Evolutionary conservation across 2,329 filamentous ascomycete genomes (phyloP).

Genomic region (Plectosphaerella cucumerina): DNA sequence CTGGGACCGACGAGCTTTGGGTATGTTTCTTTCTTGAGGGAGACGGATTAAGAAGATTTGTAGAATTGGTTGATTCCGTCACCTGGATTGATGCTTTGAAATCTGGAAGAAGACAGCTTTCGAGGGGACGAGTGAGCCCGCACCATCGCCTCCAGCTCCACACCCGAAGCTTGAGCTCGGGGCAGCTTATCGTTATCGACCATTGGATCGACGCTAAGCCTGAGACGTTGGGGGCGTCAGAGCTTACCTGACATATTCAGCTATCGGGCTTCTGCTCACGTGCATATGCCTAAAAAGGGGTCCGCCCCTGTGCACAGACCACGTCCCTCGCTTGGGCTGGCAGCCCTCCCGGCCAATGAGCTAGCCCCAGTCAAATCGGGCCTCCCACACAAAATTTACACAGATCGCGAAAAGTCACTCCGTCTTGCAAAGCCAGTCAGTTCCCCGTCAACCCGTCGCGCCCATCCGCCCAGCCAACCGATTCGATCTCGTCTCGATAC

Average conservation of each 20-base stretch:
- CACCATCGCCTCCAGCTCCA: background rate
- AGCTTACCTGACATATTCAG: too few relatives aligned
- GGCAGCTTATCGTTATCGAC: background rate
- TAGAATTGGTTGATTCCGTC: background rate
- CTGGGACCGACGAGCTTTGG: background rate
- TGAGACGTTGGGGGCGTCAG: background rate
- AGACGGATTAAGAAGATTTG: slow-evolving; percentile 4
- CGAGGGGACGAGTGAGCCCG: slow-evolving; percentile 13
- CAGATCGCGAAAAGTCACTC: slow-evolving; percentile 4
- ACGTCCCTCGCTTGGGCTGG: slow-evolving; percentile 7
- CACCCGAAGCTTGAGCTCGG: background rate
- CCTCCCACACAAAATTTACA: slow-evolving; percentile 14
- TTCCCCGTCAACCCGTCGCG: slow-evolving; percentile 13
- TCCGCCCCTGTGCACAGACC: slow-evolving; percentile 1
- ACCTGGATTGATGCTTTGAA: slow-evolving; percentile 24
- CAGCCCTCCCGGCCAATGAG: slow-evolving; percentile 22
- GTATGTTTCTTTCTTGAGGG: slow-evolving; percentile 5
- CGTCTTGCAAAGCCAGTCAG: slow-evolving; percentile 8
- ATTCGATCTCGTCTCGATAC: slow-evolving; percentile 25
- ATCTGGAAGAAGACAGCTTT: slow-evolving; percentile 34
- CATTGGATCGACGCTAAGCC: background rate
- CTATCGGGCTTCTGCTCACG: too few relatives aligned
- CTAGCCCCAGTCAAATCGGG: slow-evolving; percentile 6
- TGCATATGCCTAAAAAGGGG: background rate
- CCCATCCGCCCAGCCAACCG: slow-evolving; percentile 21